phyloP scores from a whole-genome alignment of 768 basidiomycete genomes.

The Cubamyces lactineus region DNA sequence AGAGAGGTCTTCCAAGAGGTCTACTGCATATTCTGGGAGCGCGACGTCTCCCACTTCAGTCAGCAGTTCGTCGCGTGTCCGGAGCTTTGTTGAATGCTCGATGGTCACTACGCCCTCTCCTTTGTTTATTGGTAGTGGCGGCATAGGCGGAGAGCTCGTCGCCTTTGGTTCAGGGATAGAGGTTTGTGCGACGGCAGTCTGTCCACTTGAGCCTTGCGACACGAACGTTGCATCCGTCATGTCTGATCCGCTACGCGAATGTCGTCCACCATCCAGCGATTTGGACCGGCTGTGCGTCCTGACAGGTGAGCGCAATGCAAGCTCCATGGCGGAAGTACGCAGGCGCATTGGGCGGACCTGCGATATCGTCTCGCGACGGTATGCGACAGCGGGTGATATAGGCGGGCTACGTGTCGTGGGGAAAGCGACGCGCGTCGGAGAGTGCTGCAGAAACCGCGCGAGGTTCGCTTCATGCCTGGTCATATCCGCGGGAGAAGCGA shows the following conservation, averaged over 20 bases:
- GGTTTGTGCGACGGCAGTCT: neutral
- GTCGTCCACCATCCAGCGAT: slow-evolving; percentile 12
- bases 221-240: slow-evolving; percentile 19
- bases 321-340: slow-evolving; percentile 18
- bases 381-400: neutral
- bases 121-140: neutral
- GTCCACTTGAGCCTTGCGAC: slow-evolving; percentile 14
- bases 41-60: slow-evolving; percentile 36
- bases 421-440: slow-evolving; percentile 21
- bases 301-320: slow-evolving; percentile 11
- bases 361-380: slow-evolving; percentile 20
- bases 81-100: slow-evolving; percentile 25
- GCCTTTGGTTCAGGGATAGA: neutral
- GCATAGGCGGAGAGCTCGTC: neutral
- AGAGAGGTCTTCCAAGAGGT: slow-evolving; percentile 45
- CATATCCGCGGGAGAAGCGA: slow-evolving; percentile 8
- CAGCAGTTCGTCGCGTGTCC: slow-evolving; percentile 43
- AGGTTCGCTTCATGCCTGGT: slow-evolving; percentile 15
- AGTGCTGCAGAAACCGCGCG: slow-evolving; percentile 18
- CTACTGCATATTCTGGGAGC: slow-evolving; percentile 49
- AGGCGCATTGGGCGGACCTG: slow-evolving; percentile 23
- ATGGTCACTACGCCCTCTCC: slow-evolving; percentile 10
- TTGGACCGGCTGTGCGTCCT: slow-evolving; percentile 9
- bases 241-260: slow-evolving; percentile 18
- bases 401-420: neutral